Conservation (phyloP, 176 grass and related monocot species). For the Triticum dicoccoides region DNA sequence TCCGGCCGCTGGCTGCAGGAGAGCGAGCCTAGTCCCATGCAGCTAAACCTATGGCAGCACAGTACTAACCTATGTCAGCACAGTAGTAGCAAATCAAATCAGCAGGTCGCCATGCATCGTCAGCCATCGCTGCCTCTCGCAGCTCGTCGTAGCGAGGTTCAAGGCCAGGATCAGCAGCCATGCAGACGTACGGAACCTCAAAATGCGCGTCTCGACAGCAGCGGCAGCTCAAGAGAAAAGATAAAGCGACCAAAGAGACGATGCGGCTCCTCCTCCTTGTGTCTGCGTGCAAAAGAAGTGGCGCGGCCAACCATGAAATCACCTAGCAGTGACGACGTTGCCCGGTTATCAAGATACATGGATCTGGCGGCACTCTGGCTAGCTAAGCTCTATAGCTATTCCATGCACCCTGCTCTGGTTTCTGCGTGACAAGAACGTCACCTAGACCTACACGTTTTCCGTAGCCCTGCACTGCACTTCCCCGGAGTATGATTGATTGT, state of each 20-base stretch:
- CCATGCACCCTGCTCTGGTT: not conserved
- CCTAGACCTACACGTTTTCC: not conserved
- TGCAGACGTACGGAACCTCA: conserved; percentile 18
- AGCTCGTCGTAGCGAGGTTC: not conserved
- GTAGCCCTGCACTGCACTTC: not conserved
- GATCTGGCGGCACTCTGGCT: not conserved
- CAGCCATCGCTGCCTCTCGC: not conserved
- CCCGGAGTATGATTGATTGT: conserved; percentile 4
- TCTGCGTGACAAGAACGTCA: not conserved
- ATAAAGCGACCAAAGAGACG: conserved; percentile 27
- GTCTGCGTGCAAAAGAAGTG: not conserved
- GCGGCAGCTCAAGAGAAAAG: conserved; percentile 18
- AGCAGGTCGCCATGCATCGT: not conserved
- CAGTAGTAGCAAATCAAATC: not conserved
- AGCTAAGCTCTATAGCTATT: not conserved
- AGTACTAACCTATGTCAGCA: not conserved
- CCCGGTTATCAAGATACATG: not conserved
- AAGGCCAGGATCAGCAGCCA: not conserved
- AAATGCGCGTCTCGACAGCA: conserved; percentile 36
- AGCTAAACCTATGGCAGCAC: not conserved
- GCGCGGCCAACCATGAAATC: not conserved
- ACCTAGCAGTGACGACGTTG: not conserved
- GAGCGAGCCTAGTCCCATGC: not conserved
- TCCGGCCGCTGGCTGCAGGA: not conserved
- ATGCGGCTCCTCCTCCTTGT: not conserved